Evolutionary conservation across 768 basidiomycete genomes (phyloP), one percentile per base, ranked within the genome.

Genomic region (Suillus discolor): DNA sequence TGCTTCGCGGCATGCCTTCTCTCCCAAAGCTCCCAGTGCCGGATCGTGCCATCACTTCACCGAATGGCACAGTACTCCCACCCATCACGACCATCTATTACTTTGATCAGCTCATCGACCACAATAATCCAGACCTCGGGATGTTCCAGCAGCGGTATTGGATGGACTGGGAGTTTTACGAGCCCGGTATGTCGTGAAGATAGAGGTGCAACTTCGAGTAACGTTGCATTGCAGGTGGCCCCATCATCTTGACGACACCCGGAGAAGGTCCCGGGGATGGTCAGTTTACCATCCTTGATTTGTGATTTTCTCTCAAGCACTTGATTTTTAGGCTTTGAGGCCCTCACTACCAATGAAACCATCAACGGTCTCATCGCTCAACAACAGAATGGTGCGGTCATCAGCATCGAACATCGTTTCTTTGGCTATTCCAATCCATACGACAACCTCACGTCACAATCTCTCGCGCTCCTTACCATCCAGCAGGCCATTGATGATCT

Each of bases 141-240:
- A 92, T 89, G 20, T 93, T 93, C 78, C 80, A 86, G 72, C 91
- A 92, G 75, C 84, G 91, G 45, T 92, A 83, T 74, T 92, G 89
- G 89, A 81, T 85, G 66, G 85, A 86, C 34, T 89, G 81, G 74
- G 87, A 91, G 72, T 89, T 81, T 70, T 91, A 91, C 68, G 79
- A 87, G 73, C 66, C 76, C 38, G 84, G 85, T 83, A 63, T 60
- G 41, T 44, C n/a, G 18, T n/a, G 31, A 55, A 6, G 11, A 34
- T 55, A 7, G 20, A 36, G 18, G 31, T 55, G 6, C 11, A 53
- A 12, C 34, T 36, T 55, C 6, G 31, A 20, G 3, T 55, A 34
- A 36, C 31, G 5, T 36, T n/a, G 12, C 12, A n/a, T 55, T 23
- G 13, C 28, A 75, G 73, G 69, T 5, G 75, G 75, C 11, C 73